Evolutionary conservation across 2,329 filamentous ascomycete species (phyloP), one percentile per base, ranked within the genome.

Genomic region (Sordariomycetes sp.): DNA sequence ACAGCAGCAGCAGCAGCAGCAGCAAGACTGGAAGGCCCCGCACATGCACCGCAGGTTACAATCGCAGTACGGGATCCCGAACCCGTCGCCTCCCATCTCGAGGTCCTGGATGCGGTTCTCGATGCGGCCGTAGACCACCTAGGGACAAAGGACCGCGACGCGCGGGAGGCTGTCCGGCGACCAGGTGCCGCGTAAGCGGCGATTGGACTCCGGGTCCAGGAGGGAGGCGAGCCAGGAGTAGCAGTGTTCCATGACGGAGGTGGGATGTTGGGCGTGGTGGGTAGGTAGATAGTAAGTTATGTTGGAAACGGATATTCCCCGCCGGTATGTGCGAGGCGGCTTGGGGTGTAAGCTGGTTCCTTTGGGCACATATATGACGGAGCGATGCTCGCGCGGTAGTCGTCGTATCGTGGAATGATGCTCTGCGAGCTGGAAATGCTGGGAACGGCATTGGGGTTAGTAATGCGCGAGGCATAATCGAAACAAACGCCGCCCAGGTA

Each of bases 81-180:
- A 51, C 3, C 55, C 55, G 8, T 57, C 55, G 1, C 55, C 55
- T 2, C 50, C 55, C 12, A 13, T 7, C 48, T 57, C 55, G 36
- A 57, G 55, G 20, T 57, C 55, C 13, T 34, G n/a, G 15, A 57
- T 51, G 34, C 55, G 55, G 32, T 57, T 20, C 34, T 57, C 51
- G 51, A 57, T 39, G 50, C 55, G 50, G 20, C 28, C 32, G 51
- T 53, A 57, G 8, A 57, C 34, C 34, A 48, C 6, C 6, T n/a
- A 53, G 13, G 55, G 55, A 36, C 55, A 57, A 17, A 20, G 6
- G 13, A 24, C 12, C n/a, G 55, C 20, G 15, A 57, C 17, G 34
- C 52, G 5, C 7, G 34, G 35, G 15, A 57, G 34, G 25, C 10
- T 32, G 15, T 13, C 39, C 13, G 55, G 55, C 8, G 55, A 52